Evolutionary conservation across 1,284 basidiomycete species (phyloP).

Genomic region (Ceratobasidium sp.): DNA sequence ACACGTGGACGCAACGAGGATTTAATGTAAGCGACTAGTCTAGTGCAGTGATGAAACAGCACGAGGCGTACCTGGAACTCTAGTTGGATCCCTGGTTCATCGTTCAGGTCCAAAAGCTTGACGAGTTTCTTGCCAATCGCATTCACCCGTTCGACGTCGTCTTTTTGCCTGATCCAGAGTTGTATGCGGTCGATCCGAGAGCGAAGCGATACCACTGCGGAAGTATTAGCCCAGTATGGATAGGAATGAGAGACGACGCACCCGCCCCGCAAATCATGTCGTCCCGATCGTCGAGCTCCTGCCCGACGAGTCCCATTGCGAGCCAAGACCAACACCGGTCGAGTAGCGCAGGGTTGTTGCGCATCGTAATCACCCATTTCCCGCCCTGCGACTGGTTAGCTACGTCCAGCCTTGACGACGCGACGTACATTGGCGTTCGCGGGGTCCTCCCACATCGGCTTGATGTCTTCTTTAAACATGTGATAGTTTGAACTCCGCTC

Average conservation of each 20-base stretch:
- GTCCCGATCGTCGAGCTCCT: slow-evolving; percentile 85
- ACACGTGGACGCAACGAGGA: not conserved
- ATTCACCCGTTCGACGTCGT: slow-evolving; percentile 84
- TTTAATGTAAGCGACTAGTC: too few relatives aligned
- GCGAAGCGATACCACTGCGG: slow-evolving; percentile 77
- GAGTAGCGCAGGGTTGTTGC: slow-evolving; percentile 75
- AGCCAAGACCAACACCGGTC: slow-evolving; percentile 92
- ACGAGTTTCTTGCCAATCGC: slow-evolving; percentile 81
- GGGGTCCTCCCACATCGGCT: slow-evolving; percentile 96
- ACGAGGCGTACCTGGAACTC: slow-evolving; percentile 76
- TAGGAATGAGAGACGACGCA: slow-evolving; percentile 17
- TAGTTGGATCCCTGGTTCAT: slow-evolving; percentile 78
- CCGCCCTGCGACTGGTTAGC: slow-evolving; percentile 62
- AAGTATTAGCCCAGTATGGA: not conserved
- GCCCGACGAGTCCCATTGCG: slow-evolving; percentile 88
- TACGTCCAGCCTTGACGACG: not conserved
- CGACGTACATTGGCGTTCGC: slow-evolving; percentile 71
- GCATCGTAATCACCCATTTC: slow-evolving; percentile 94
- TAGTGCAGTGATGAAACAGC: not conserved
- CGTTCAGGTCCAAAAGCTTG: slow-evolving; percentile 79
- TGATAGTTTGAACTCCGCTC: slow-evolving; percentile 92
- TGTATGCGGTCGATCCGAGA: slow-evolving; percentile 90
- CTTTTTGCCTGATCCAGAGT: slow-evolving; percentile 83
- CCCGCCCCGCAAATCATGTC: slow-evolving; percentile 78
- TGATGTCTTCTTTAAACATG: slow-evolving; percentile 89